Conservation (phyloP, 2,329 filamentous ascomycete species). For the Xylaria digitata region DNA sequence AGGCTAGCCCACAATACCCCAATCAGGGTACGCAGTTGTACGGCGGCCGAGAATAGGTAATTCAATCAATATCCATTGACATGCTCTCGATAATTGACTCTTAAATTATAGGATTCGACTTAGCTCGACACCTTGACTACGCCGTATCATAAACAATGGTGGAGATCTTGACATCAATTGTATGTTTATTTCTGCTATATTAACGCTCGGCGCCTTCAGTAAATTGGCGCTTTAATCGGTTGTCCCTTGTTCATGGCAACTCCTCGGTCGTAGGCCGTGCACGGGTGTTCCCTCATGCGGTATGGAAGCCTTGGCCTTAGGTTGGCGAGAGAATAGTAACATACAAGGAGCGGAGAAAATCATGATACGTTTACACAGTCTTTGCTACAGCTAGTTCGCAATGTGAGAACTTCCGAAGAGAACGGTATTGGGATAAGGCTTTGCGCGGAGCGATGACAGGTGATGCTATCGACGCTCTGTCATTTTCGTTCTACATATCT, state of each 20-base stretch:
- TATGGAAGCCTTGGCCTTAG: slow-evolving; percentile 7
- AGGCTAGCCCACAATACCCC: slow-evolving; percentile 59
- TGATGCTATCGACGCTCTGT: background rate
- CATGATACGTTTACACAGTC: slow-evolving; percentile 34
- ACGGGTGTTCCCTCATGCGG: background rate
- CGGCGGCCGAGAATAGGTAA: slow-evolving; percentile 61
- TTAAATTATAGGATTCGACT: background rate
- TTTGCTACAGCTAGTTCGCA: slow-evolving; percentile 25
- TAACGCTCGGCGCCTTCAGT: slow-evolving; percentile 28
- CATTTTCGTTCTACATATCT: slow-evolving; percentile 4
- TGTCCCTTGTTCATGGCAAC: slow-evolving; percentile 20
- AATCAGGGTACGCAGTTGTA: slow-evolving; percentile 71
- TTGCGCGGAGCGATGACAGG: background rate
- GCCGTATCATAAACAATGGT: background rate
- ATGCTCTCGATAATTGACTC: slow-evolving; percentile 2
- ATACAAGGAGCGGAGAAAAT: slow-evolving; percentile 14
- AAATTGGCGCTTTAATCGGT: slow-evolving; percentile 31
- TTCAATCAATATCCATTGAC: background rate
- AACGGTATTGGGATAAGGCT: slow-evolving; percentile 6
- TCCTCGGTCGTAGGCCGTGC: slow-evolving; percentile 2
- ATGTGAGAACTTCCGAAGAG: slow-evolving; percentile 14
- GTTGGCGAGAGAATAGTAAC: slow-evolving; percentile 1
- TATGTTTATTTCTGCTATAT: slow-evolving; percentile 32
- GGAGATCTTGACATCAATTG: slow-evolving; percentile 6
- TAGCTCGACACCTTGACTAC: no score